A percentile compares a stretch with the other conserved stretches of the same genome.
These are phyloP conservation scores for Rhynchospora breviuscula DNA, from an alignment of 176 grass and related monocot genomes.

Conservation along the genomic window DNA sequence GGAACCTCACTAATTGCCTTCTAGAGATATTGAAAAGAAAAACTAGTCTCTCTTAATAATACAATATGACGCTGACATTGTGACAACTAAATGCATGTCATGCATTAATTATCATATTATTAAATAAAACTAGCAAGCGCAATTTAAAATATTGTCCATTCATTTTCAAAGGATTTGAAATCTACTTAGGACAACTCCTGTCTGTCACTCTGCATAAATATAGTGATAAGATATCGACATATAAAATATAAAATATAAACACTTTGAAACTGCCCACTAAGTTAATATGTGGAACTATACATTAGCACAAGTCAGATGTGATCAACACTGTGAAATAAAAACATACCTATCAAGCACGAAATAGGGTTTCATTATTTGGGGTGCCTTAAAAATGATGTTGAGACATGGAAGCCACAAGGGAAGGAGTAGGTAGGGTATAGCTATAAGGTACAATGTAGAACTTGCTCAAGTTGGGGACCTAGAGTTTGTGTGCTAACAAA, in stretches of 20 bases:
- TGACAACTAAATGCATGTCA: too few species aligned
- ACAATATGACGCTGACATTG: neutral
- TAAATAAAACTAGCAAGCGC: too few species aligned
- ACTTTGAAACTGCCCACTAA: too few species aligned
- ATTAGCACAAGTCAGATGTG: too few species aligned
- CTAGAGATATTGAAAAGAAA: neutral
- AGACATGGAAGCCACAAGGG: neutral
- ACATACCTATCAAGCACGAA: neutral
- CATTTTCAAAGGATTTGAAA: too few species aligned
- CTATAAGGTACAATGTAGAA: neutral
- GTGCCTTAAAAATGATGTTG: neutral
- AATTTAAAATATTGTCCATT: too few species aligned
- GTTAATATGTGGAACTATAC: too few species aligned
- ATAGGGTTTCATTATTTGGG: neutral
- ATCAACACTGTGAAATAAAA: neutral
- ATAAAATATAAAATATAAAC: too few species aligned
- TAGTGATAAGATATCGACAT: too few species aligned
- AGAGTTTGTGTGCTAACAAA: slow-evolving; percentile 23
- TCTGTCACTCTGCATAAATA: too few species aligned
- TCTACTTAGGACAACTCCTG: too few species aligned
- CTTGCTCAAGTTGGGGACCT: slow-evolving; percentile 6
- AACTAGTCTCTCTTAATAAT: neutral
- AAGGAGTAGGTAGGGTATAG: neutral
- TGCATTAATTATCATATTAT: too few species aligned
- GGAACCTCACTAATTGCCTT: neutral